Percentiles rank a stretch among this genome's conserved stretches.
Conservation (phyloP, 2,329 filamentous ascomycete species). For the Trichoderma sp. region DNA sequence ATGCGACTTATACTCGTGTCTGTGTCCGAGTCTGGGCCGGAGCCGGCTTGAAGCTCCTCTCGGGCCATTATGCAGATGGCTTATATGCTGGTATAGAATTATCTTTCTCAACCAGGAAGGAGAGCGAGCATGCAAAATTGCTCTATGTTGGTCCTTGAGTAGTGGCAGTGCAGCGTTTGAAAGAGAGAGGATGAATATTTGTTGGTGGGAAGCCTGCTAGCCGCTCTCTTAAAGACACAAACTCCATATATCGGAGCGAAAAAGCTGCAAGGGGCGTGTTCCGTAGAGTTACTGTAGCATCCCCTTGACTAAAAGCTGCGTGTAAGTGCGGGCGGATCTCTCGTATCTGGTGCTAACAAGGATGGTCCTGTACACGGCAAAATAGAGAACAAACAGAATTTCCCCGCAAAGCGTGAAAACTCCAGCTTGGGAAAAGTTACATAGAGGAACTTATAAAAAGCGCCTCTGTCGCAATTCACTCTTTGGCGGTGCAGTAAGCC, state of each 20-base stretch:
- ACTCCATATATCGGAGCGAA: not conserved
- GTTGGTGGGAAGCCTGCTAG: not conserved
- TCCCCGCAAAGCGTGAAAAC: no score
- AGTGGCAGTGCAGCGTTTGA: not conserved
- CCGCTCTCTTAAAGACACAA: not conserved
- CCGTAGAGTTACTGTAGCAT: not conserved
- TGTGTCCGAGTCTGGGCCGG: constrained; percentile 26
- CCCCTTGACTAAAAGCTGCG: not conserved
- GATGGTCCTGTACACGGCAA: not conserved
- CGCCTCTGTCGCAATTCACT: not conserved
- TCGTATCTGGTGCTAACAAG: not conserved
- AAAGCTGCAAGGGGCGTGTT: not conserved
- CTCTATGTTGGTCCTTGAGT: not conserved
- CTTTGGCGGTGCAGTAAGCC: not conserved
- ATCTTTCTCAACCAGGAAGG: not conserved
- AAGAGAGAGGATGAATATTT: not conserved
- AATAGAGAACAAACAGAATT: no score
- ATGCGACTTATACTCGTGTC: not conserved
- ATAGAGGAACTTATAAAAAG: no score
- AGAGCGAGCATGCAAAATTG: not conserved
- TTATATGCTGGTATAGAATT: not conserved
- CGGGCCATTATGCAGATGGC: not conserved
- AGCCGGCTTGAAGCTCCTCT: not conserved
- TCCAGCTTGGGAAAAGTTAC: no score
- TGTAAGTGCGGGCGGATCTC: not conserved